A percentile compares a stretch with the other conserved stretches of the same genome.
Conservation (phyloP, 345 rosid species). For the Syzygium jambos region DNA sequence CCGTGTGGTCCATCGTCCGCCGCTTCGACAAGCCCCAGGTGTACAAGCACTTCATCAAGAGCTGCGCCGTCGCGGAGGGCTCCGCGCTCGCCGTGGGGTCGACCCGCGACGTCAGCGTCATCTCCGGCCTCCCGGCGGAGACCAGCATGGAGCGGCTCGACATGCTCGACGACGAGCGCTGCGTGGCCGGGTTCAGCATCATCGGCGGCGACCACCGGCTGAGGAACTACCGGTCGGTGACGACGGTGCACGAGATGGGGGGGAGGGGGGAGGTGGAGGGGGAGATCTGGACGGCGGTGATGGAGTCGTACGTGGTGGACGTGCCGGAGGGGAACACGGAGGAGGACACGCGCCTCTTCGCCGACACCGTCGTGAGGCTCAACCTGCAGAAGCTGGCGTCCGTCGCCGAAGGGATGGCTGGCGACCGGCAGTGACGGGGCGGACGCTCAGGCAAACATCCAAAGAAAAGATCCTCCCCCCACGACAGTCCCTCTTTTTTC, state of each 20-base stretch:
- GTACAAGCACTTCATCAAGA: conserved; percentile 23
- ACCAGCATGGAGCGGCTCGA: conserved; percentile 15
- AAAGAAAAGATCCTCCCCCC: background rate
- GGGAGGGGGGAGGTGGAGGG: background rate
- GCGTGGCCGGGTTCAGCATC: conserved; percentile 15
- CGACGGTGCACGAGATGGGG: conserved; percentile 11
- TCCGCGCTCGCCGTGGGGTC: conserved; percentile 5
- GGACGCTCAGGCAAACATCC: background rate
- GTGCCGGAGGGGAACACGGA: conserved; percentile 38
- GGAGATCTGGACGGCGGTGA: conserved; percentile 20
- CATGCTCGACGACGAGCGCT: conserved; percentile 11
- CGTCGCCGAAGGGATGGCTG: conserved; percentile 9
- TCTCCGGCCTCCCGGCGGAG: conserved; percentile 13
- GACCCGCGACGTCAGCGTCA: conserved; percentile 9
- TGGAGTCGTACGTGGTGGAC: conserved; percentile 45
- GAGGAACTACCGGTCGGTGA: conserved; percentile 13
- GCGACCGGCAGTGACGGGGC: background rate
- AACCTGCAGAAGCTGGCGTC: conserved; percentile 33
- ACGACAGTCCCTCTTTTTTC: background rate
- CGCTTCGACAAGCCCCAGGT: conserved; percentile 20
- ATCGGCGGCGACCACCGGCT: conserved; percentile 17
- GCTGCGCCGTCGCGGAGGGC: conserved; percentile 6
- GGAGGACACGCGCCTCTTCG: conserved; percentile 40
- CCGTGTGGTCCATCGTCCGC: conserved; percentile 15
- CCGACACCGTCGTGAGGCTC: conserved; percentile 38